phyloP scores from a whole-genome alignment of 805 yeast genomes.

The Saturnispora serradocipensis region DNA sequence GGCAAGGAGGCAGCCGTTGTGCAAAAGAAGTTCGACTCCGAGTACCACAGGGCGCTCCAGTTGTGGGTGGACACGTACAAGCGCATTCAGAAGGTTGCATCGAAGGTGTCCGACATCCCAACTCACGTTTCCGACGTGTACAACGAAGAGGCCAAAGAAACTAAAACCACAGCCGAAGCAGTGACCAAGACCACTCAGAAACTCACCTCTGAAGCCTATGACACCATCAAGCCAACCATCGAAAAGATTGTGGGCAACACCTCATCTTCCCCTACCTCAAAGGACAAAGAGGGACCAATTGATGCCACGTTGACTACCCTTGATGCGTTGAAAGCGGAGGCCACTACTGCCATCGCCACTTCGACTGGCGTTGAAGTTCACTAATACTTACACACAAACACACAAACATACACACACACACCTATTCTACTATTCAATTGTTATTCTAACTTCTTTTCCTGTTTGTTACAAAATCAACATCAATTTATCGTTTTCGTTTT shows the following conservation, averaged over 20 bases:
- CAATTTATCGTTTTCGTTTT: no score
- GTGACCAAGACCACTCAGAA: conserved; percentile 30
- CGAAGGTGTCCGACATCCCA: conserved; percentile 22
- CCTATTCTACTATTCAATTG: neutral
- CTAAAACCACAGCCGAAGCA: conserved; percentile 25
- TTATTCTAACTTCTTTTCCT: neutral
- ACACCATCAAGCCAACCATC: conserved; percentile 26
- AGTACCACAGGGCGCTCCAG: conserved; percentile 21
- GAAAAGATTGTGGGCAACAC: conserved; percentile 19
- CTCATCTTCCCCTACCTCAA: neutral
- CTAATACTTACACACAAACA: neutral
- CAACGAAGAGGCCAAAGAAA: conserved; percentile 22
- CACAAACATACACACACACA: neutral
- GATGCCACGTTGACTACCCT: neutral
- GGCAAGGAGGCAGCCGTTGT: neutral
- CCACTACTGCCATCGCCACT: conserved; percentile 4
- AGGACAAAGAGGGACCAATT: neutral
- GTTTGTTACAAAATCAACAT: neutral
- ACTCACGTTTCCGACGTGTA: conserved; percentile 27
- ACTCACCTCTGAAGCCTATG: conserved; percentile 29
- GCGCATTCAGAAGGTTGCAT: conserved; percentile 23
- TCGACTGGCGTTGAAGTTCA: conserved; percentile 27
- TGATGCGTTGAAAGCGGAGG: conserved; percentile 1
- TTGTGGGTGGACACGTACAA: conserved; percentile 22
- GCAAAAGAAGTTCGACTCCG: conserved; percentile 12